Evolutionary conservation across 116 monocot genomes (phyloP), one percentile per base, ranked within the genome.

Genomic region (Phalaenopsis hybrid): DNA sequence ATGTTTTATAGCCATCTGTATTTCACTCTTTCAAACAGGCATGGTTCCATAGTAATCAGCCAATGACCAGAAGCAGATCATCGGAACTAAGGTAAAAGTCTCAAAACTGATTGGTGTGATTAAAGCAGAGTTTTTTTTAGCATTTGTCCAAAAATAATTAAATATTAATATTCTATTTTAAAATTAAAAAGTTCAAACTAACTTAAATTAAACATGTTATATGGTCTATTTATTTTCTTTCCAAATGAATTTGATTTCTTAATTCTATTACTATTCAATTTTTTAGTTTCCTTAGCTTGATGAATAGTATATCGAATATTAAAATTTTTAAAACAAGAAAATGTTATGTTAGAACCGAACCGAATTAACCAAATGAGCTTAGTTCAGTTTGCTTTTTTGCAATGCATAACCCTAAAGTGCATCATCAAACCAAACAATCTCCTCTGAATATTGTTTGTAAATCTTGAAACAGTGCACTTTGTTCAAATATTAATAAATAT

Each of bases 11-110:
- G 43, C 13, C 7, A 34, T 51, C 23, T 67, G 43, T 17, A 15
- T 76, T 77, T 75, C 25, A 7, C 77, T 57, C 46, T 63, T 77
- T 59, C 69, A 70, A 81, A 57, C 81, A 91, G 91, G 87, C 91
- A 79, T 91, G 91, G 91, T 88, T 91, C 80, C 78, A 91, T 21
- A 91, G 91, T 79, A 70, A 86, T 80, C 88, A 85, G 78, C 91
- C 91, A 86, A 91, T 91, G 91, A 88, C 91, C 2, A 85, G 91
- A 87, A 91, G 91, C 49, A 78, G 88, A 58, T 91, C 91, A 21
- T 91, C 86, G 33, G 88, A 91, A 68, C 72, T 91, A 78, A 83
- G 91, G 91, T 88, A 80, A 48, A 72, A 45, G 33, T 41, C 17
- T 79, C 0, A 58, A 3, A 34, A 58, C 28, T 70, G 70, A 10